Evolutionary conservation across 441 rosid genomes (phyloP), one percentile per base, ranked within the genome.

Genomic region (Populus hybrid): DNA sequence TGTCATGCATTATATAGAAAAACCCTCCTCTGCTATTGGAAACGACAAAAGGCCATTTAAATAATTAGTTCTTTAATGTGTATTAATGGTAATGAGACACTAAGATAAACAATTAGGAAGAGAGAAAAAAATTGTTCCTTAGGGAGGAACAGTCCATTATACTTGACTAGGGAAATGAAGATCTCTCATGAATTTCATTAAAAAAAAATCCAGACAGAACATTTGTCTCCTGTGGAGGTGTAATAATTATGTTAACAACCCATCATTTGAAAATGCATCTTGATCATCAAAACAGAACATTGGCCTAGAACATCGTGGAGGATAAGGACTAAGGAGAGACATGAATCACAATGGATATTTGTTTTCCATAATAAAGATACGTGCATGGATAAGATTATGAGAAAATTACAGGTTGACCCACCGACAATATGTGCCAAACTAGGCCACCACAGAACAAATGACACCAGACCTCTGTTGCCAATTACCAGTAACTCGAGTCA

Each of bases 381-480:
- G 11, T 38, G 74, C 64, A 71, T 74, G 66, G 77, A 73, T 76
- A 76, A 28, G 63, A 16, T 71, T 9, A 42, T 23, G n/a, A 26
- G 28, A 69, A 46, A 78, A 65, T 50, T 69, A 36, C 28, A 61
- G 66, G 71, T 53, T 75, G 79, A 65, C 82, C 80, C 82, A 75
- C 87, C 73, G 80, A 73, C 83, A 80, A 74, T 5, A 57, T 63
- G 74, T 77, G 82, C 76, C 85, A 78, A 84, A 73, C 53, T 42
- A 57, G 28, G 76, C 69, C 80, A 67, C 69, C 66, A 46, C 42
- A 74, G 30, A 71, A 34, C 77, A 79, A 65, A 70, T 73, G 40
- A 64, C 63, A 14, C 7, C 32, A 67, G 42, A 50, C 72, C 59
- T 38, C 26, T 70, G 57, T 74, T 50, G 36, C 34, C 76, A 42